phyloP scores from a whole-genome alignment of 2,329 filamentous ascomycete genomes.

The Nigrospora osmanthi region DNA sequence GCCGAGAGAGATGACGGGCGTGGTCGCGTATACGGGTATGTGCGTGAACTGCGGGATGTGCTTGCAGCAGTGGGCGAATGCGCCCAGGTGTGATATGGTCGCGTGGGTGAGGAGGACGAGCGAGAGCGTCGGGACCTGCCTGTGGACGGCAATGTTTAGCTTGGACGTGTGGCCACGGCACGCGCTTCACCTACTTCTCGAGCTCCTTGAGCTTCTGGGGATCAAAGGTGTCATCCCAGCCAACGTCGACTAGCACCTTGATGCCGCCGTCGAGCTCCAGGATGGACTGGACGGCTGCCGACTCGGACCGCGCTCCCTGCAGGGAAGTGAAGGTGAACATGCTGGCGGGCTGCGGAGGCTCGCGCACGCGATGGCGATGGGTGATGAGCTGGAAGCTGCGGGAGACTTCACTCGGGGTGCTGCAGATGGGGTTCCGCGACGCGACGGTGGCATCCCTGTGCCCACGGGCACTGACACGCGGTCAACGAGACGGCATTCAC shows the following conservation, averaged over 20 bases:
- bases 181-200: conserved; percentile 60
- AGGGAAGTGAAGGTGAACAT: conserved; percentile 98
- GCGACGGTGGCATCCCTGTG: no score
- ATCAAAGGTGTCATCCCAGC: conserved; percentile 92
- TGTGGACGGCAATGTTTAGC: conserved; percentile 23
- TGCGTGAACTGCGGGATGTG: conserved; percentile 86
- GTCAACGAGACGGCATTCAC: no score
- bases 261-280: conserved; percentile 94
- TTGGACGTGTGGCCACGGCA: conserved; percentile 6
- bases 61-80: conserved; percentile 95
- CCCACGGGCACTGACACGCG: no score
- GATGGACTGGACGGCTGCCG: conserved; percentile 85
- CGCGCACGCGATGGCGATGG: no score
- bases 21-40: conserved; percentile 90
- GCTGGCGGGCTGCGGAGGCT: no score
- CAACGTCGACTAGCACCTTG: conserved; percentile 89
- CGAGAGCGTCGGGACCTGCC: conserved; percentile 85
- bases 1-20: conserved; percentile 86
- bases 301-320: conserved; percentile 82
- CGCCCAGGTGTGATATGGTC: conserved; percentile 83
- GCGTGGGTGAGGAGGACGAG: conserved; percentile 92
- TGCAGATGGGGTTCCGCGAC: no score
- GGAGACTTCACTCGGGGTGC: no score
- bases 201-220: conserved; percentile 74
- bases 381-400: no score